Evolutionary conservation across 2,329 filamentous ascomycete species (phyloP), one percentile per base, ranked within the genome.

Genomic region (Penicillium sp.): DNA sequence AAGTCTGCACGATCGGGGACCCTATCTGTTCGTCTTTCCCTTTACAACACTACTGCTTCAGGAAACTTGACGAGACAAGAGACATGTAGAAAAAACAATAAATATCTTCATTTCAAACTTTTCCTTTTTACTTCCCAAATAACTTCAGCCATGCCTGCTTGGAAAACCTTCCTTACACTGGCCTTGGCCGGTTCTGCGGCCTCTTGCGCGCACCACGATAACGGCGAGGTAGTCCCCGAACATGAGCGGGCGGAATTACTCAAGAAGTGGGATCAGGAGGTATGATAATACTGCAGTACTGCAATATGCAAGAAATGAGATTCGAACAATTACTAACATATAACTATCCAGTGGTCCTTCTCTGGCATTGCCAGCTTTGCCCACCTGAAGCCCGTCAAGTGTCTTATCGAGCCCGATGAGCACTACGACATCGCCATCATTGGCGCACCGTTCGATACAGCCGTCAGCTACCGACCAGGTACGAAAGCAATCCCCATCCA

Each of bases 291-390:
- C 7, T 9, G 27, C 27, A 27, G 9, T 19, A 59, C 21, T 25
- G 37, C n/a, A 12, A 23, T 50, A 46, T 49, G 35, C 46, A 35
- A 19, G 7, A 19, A 7, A 23, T 19, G 25, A 33, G 17, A 19
- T 19, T 40, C 5, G 31, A 50, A 25, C 6, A 6, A 33, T 37
- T 33, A 29, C 53, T 40, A 58, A 35, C 27, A 50, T 35, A 17
- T n/a, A 47, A 8, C 27, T 51, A 15, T 37, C 6, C 50, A 84
- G 82, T 84, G 85, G 85, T 81, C 80, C 1, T 94, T 91, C 72
- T 82, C 84, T 29, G 90, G 90, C 58, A 89, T 94, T 62, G 86
- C 86, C 53, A 86, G 86, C 37, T 92, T 91, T 73, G 89, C 88
- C 40, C 89, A 91, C 67, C 80, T 91, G 31, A 81, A 84, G 65